These are phyloP conservation scores for Otatea glauca DNA, from an alignment of 176 grass and related monocot species.

Conservation along the genomic window DNA sequence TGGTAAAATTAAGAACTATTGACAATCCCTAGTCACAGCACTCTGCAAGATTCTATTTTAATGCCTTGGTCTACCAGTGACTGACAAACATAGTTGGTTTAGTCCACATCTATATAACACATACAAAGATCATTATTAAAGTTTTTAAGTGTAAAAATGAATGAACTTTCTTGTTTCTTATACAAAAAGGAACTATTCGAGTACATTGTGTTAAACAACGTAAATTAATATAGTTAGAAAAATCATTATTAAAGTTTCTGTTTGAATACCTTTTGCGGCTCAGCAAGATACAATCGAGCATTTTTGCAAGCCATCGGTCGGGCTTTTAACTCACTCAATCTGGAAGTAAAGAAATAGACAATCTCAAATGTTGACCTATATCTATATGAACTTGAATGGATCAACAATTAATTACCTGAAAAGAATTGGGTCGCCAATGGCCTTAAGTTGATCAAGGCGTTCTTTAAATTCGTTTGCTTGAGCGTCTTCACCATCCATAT, in stretches of 20 bases:
- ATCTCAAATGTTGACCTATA: conserved; percentile 7
- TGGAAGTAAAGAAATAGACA: conserved; percentile 44
- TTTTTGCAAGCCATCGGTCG: conserved; percentile 78
- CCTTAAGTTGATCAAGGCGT: conserved; percentile 80
- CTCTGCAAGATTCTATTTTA: too few species aligned
- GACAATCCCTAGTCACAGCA: too few species aligned
- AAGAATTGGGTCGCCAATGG: conserved; percentile 88
- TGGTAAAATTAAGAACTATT: too few species aligned
- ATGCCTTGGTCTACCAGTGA: too few species aligned
- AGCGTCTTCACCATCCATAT: conserved; percentile 98
- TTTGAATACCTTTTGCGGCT: conserved; percentile 57
- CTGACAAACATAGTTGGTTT: too few species aligned
- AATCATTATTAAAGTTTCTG: not conserved
- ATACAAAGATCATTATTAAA: too few species aligned
- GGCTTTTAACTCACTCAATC: conserved; percentile 80
- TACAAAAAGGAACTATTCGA: not conserved
- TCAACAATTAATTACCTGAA: conserved; percentile 63
- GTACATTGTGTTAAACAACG: not conserved
- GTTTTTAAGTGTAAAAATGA: not conserved
- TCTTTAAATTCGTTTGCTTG: conserved; percentile 91
- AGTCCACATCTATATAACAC: too few species aligned
- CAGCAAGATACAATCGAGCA: conserved; percentile 77
- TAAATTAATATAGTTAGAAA: not conserved
- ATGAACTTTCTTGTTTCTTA: not conserved
- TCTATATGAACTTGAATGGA: not conserved